A percentile compares a stretch with the other conserved stretches of the same genome.
Evolutionary conservation across 305 asterid genomes (phyloP).

Genomic region (Petunia hybrid): DNA sequence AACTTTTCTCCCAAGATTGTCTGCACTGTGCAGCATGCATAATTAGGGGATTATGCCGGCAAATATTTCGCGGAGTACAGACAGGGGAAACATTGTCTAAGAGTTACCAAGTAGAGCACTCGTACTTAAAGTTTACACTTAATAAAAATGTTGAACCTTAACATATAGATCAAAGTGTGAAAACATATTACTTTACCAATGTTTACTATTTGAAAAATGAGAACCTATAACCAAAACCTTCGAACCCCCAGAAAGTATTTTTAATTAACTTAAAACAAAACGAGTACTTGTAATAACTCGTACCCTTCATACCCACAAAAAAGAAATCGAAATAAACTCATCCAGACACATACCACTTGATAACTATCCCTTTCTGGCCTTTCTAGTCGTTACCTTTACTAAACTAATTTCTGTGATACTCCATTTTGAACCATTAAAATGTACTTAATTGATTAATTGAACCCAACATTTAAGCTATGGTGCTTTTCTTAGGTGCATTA

Average conservation of each 20-base stretch:
- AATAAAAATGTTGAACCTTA: not conserved
- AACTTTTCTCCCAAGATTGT: not conserved
- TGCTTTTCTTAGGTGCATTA: not conserved
- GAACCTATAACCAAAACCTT: not conserved
- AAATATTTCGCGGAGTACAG: no score
- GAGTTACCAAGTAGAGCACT: no score
- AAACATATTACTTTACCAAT: no score
- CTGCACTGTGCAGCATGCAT: no score
- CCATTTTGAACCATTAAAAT: not conserved
- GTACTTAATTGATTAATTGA: slow-evolving; percentile 25
- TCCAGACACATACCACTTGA: slow-evolving; percentile 28
- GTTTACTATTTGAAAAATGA: no score
- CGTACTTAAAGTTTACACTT: no score
- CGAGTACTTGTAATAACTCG: not conserved
- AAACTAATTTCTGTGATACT: not conserved
- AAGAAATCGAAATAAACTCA: not conserved
- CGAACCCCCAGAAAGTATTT: not conserved
- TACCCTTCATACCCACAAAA: no score
- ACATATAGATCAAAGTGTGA: no score
- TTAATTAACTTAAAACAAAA: not conserved
- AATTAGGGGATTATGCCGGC: no score
- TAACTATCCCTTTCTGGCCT: slow-evolving; percentile 46
- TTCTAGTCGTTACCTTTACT: not conserved
- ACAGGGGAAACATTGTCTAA: no score
- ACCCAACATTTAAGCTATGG: slow-evolving; percentile 37